These are phyloP conservation scores for Rosellinia necatrix DNA, from an alignment of 2,329 filamentous ascomycete genomes.

Conservation along the genomic window DNA sequence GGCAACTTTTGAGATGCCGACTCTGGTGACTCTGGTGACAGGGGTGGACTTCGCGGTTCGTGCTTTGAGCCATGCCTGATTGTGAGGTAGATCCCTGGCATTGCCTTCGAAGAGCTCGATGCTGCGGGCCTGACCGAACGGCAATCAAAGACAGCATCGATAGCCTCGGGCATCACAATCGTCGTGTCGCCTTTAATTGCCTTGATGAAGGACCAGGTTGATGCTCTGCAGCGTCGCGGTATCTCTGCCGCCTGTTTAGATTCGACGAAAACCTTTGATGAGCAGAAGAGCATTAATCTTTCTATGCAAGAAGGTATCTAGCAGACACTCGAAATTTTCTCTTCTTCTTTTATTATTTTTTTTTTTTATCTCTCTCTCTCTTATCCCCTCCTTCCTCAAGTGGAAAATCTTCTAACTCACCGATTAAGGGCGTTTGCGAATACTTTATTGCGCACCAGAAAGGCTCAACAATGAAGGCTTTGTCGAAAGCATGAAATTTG, in stretches of 20 bases:
- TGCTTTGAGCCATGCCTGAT: not conserved
- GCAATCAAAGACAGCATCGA: constrained; percentile 2
- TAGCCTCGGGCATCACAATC: constrained; percentile 55
- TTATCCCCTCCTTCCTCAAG: not conserved
- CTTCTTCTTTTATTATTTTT: no score
- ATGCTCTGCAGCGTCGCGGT: constrained; percentile 54
- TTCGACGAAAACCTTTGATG: constrained; percentile 57
- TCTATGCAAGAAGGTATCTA: constrained; percentile 45
- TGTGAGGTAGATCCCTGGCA: constrained; percentile 47
- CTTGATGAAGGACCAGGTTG: constrained; percentile 66
- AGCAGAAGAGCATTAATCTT: constrained; percentile 46
- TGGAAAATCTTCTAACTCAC: not conserved
- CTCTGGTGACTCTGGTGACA: not conserved
- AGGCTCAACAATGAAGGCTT: constrained; percentile 66
- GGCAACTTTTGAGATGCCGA: not conserved
- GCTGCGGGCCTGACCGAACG: constrained; percentile 19
- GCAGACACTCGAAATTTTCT: no score
- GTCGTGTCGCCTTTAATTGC: constrained; percentile 62
- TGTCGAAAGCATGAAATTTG: constrained; percentile 57
- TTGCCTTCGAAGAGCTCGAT: constrained; percentile 53
- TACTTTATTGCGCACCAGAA: constrained; percentile 65
- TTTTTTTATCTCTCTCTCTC: no score
- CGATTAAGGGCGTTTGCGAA: constrained; percentile 47
- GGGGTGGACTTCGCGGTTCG: not conserved
- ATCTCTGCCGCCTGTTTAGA: constrained; percentile 60